These are phyloP conservation scores for Phytophthora constricta DNA, from an alignment of 352 stramenopile species.

Conservation along the genomic window DNA sequence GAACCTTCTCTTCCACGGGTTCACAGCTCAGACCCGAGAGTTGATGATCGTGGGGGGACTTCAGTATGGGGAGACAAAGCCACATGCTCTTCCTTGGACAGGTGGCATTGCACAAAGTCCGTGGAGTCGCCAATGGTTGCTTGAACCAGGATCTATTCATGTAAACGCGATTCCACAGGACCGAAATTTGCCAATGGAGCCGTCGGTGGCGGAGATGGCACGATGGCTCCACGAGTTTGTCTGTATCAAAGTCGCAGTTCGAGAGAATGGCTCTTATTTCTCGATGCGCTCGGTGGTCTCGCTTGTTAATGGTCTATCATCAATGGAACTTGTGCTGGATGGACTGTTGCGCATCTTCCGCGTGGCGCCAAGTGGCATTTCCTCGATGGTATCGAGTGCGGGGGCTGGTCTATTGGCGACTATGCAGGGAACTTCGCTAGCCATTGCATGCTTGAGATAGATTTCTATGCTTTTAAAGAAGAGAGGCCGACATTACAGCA, in stretches of 20 bases:
- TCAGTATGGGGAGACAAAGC: not conserved
- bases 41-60: not conserved
- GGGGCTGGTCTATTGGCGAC: conserved; percentile 14
- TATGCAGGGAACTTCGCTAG: conserved; percentile 8
- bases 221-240: conserved; percentile 13
- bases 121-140: conserved; percentile 25
- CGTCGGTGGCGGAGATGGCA: not conserved
- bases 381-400: conserved; percentile 19
- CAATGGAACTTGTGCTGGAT: conserved; percentile 34
- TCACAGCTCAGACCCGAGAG: conserved; percentile 16
- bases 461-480: conserved; percentile 7
- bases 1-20: conserved; percentile 8
- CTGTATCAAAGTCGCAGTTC: conserved; percentile 17
- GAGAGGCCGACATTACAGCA: too few species aligned
- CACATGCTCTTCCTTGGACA: too few species aligned
- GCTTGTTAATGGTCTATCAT: not conserved
- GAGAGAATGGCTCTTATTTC: not conserved
- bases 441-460: not conserved
- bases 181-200: not conserved
- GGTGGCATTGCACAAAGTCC: conserved; percentile 1
- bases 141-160: conserved; percentile 22
- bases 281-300: conserved; percentile 15
- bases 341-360: conserved; percentile 36
- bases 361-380: conserved; percentile 34
- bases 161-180: conserved; percentile 1